phyloP scores from a whole-genome alignment of 1,139 yeast species.

The Yamadazyma blattariae region DNA sequence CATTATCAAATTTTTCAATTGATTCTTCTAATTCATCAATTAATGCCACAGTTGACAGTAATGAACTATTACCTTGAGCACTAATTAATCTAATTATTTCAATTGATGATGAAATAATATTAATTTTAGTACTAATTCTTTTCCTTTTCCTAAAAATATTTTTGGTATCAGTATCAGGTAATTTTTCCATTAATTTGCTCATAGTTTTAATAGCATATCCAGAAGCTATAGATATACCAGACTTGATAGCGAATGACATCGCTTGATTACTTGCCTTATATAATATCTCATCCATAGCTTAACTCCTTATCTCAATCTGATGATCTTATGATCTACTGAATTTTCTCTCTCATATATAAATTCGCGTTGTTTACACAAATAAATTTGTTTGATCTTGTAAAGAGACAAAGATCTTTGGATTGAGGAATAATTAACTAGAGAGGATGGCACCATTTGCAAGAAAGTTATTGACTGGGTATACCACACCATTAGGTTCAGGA shows the following conservation, averaged over 20 bases:
- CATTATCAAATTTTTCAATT: constrained; percentile 56
- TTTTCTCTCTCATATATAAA: background rate
- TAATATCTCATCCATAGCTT: constrained; percentile 45
- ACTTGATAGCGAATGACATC: constrained; percentile 74
- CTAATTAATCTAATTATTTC: constrained; percentile 68
- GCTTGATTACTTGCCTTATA: constrained; percentile 74
- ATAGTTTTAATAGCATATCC: constrained; percentile 72
- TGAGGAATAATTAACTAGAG: too few relatives aligned
- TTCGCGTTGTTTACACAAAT: constrained; percentile 10
- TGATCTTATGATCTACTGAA: background rate
- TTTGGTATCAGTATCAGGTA: constrained; percentile 56
- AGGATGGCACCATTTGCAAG: constrained; percentile 23
- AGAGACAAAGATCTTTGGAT: too few relatives aligned
- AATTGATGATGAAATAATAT: constrained; percentile 64
- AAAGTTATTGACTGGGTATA: constrained; percentile 37
- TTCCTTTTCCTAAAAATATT: constrained; percentile 40
- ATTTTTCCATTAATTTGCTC: constrained; percentile 52
- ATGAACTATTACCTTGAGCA: constrained; percentile 68
- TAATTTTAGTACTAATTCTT: constrained; percentile 57
- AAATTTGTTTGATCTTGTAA: too few relatives aligned
- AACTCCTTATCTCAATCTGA: too few relatives aligned
- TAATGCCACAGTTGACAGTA: constrained; percentile 55
- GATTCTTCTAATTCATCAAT: constrained; percentile 58
- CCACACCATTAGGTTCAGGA: constrained; percentile 47
- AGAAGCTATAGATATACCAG: constrained; percentile 75